A percentile compares a stretch with the other conserved stretches of the same genome.
These are phyloP conservation scores for Sarcocystis neurona DNA, from an alignment of 169 alveolate species.

Conservation along the genomic window DNA sequence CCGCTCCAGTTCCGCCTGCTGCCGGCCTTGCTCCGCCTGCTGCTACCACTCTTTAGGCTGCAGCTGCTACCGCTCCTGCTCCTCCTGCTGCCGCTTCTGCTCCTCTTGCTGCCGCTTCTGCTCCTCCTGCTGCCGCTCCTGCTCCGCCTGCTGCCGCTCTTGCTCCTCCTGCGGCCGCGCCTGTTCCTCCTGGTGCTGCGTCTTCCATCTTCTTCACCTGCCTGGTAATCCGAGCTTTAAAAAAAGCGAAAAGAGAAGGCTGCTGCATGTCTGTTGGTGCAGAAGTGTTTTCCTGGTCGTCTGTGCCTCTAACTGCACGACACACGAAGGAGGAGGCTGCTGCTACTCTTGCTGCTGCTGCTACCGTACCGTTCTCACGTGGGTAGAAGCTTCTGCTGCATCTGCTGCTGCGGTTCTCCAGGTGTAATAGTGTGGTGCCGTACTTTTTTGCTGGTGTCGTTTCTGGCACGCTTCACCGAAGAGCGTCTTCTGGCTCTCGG, in stretches of 20 bases:
- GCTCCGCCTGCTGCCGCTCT: neutral
- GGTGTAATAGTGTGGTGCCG: conserved; percentile 15
- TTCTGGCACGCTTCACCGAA: neutral
- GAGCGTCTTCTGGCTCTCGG: too few species aligned
- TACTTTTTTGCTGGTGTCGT: conserved; percentile 18
- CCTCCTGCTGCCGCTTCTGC: conserved; percentile 3
- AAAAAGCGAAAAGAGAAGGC: too few species aligned
- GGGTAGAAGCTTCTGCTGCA: neutral
- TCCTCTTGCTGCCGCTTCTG: neutral
- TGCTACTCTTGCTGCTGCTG: conserved; percentile 1
- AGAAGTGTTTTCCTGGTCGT: neutral
- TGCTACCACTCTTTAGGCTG: neutral
- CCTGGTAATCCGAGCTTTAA: neutral
- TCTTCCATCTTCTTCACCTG: neutral
- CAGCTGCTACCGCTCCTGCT: conserved; percentile 25
- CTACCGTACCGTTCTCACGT: neutral
- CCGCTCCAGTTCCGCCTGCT: too few species aligned
- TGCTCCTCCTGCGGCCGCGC: conserved; percentile 29
- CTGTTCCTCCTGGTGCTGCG: neutral
- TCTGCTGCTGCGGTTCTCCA: neutral
- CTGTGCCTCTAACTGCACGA: neutral
- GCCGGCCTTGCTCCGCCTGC: too few species aligned
- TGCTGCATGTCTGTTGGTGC: neutral
- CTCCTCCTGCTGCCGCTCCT: neutral
- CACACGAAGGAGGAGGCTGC: neutral